Evolutionary conservation across 768 basidiomycete species (phyloP).

Genomic region (Termitomyces sp.): DNA sequence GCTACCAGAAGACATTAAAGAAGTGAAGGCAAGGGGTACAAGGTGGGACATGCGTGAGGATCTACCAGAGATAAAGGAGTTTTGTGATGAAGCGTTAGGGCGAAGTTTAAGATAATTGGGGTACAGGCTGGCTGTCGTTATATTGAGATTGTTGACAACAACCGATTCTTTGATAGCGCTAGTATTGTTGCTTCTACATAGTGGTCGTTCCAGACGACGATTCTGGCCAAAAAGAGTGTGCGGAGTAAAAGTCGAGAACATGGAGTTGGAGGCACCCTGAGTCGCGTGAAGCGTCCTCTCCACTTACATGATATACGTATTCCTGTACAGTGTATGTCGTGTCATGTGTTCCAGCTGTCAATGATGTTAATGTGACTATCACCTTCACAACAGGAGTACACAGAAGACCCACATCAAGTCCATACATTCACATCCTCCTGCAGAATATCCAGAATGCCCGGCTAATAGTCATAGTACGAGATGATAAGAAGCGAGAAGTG

Average conservation of each 20-base stretch:
- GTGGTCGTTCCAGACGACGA: slow-evolving; percentile 15
- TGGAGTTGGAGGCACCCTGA: slow-evolving; percentile 3
- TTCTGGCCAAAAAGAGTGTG: slow-evolving; percentile 6
- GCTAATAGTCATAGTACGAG: no score
- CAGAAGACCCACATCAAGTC: not conserved
- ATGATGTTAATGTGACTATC: slow-evolving; percentile 7
- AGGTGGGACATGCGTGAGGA: not conserved
- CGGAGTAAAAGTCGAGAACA: slow-evolving; percentile 10
- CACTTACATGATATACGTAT: slow-evolving; percentile 7
- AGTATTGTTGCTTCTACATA: not conserved
- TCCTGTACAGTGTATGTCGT: not conserved
- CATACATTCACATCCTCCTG: not conserved
- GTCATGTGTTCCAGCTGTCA: slow-evolving; percentile 15
- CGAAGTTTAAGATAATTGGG: slow-evolving; percentile 8
- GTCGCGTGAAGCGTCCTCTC: not conserved
- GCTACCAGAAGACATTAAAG: slow-evolving; percentile 5
- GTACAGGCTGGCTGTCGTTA: not conserved
- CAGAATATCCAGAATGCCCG: not conserved
- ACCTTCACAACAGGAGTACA: not conserved
- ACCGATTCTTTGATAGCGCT: slow-evolving; percentile 2
- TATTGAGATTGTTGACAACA: not conserved
- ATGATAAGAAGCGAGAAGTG: not conserved
- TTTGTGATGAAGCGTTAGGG: not conserved
- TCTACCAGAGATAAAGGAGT: not conserved
- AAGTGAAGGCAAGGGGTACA: not conserved